Base-by-base conservation (phyloP, 306 rosid species). In the Datisca glomerata region DNA sequence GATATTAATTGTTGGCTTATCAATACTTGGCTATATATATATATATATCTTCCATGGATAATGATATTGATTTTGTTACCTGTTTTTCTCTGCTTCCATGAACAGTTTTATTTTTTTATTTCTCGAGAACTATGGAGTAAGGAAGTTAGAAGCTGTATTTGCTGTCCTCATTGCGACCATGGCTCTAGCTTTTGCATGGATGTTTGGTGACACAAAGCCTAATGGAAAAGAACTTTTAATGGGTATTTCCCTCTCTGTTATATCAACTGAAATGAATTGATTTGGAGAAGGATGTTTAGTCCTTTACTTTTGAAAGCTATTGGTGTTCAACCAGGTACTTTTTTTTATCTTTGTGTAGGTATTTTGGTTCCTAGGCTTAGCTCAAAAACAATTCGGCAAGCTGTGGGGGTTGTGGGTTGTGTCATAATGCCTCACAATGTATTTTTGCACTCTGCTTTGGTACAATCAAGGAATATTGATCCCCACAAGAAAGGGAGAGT, bases 401-500 rank as follows among this genome's bases (percentile, higher is more conserved):
- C 98, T 60, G 96, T 91, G 46, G 98, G 86, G 31, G 86, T 91
- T 44, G 98, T 91, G 16, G 98, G 98, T 44, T 80, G 98, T 72
- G 62, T 84, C 56, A 91, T 91, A 39, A 91, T 91, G 98, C 98
- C 98, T 49, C 98, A 84, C 76, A 91, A 91, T 49, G 85, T 91
- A 21, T 91, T 70, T 63, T 59, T 91, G 68, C 98, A 91, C 67
- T 91, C 98, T 3, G 98, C 98, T 20, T 83, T 91, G 38, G 98
- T 91, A 23, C 98, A 80, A 53, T 91, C 98, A 9, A 71, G 98
- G 35, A 75, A 78, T 35, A 36, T 91, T 19, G 84, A 91, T 60
- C 80, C 39, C 23, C 66, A 24, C 24, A 84, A 80, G 75, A 78
- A 47, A 54, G 86, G 79, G 25, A 68, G 94, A 39, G 85, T 91